Percentiles rank a stretch among this genome's conserved stretches.
Conservation (phyloP, 345 rosid genomes). For the Eucalyptus regnans region DNA sequence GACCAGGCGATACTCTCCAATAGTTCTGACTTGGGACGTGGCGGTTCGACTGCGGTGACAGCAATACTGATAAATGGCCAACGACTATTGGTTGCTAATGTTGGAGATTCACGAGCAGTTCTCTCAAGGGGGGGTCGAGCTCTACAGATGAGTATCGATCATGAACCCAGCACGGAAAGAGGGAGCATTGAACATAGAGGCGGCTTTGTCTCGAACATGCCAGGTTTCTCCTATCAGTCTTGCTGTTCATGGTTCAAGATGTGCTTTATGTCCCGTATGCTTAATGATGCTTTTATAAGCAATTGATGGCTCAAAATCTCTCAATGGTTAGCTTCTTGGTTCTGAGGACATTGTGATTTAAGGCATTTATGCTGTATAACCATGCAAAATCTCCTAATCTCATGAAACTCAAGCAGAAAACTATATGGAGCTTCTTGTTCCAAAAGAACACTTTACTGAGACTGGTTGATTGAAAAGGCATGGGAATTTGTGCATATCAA, state of each 20-base stretch:
- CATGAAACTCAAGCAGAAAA: not conserved
- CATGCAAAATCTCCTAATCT: not conserved
- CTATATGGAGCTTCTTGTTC: not conserved
- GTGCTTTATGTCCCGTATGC: not conserved
- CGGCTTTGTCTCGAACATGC: conserved; percentile 74
- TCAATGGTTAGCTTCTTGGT: not conserved
- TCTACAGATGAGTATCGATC: conserved; percentile 45
- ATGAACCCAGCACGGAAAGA: conserved; percentile 60
- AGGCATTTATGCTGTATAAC: not conserved
- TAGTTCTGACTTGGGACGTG: conserved; percentile 47
- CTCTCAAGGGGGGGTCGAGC: conserved; percentile 48
- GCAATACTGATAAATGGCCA: conserved; percentile 50
- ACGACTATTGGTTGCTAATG: conserved; percentile 50
- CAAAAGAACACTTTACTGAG: not conserved
- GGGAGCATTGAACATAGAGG: conserved; percentile 49
- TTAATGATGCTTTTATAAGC: not conserved
- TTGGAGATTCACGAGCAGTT: conserved; percentile 70
- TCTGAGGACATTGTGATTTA: not conserved
- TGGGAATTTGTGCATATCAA: not conserved
- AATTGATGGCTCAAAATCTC: not conserved
- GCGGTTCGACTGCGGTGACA: conserved; percentile 76
- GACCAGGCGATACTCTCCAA: conserved; percentile 53
- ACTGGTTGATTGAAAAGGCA: not conserved
- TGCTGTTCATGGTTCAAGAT: not conserved
- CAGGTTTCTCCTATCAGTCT: conserved; percentile 22